Evolutionary conservation across 148 eudicot genomes (phyloP).

Genomic region (Dianthus caryophyllus): DNA sequence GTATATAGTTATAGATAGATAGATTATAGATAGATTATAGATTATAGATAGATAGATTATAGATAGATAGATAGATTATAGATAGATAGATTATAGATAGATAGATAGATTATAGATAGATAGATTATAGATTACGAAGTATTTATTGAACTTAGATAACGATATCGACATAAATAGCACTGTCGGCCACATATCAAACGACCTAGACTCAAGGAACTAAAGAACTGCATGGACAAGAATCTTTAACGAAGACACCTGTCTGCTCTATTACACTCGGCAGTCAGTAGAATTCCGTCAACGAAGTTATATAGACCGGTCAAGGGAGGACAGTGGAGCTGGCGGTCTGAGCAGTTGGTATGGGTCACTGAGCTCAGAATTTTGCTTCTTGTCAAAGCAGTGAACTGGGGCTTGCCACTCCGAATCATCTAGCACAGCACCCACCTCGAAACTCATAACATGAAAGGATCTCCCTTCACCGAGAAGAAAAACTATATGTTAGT

Average conservation of each 20-base stretch:
- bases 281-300: neutral
- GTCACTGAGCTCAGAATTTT: neutral
- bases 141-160: too few species aligned
- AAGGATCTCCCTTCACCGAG: conserved; percentile 41
- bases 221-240: neutral
- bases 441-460: conserved; percentile 61
- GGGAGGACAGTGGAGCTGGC: neutral
- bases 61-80: too few species aligned
- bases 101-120: too few species aligned
- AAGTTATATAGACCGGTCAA: conserved; percentile 6
- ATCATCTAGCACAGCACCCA: conserved; percentile 59
- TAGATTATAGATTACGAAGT: too few species aligned
- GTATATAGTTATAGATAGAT: too few species aligned
- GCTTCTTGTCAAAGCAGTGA: conserved; percentile 37
- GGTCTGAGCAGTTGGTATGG: conserved; percentile 1
- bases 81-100: too few species aligned
- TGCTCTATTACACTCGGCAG: neutral
- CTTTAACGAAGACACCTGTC: conserved; percentile 1
- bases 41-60: too few species aligned
- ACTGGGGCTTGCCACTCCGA: conserved; percentile 53
- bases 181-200: neutral
- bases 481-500: too few species aligned
- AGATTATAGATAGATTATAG: too few species aligned
- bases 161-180: too few species aligned
- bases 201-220: neutral